phyloP scores from a whole-genome alignment of 2,329 filamentous ascomycete genomes.

The Colletotrichum horii region DNA sequence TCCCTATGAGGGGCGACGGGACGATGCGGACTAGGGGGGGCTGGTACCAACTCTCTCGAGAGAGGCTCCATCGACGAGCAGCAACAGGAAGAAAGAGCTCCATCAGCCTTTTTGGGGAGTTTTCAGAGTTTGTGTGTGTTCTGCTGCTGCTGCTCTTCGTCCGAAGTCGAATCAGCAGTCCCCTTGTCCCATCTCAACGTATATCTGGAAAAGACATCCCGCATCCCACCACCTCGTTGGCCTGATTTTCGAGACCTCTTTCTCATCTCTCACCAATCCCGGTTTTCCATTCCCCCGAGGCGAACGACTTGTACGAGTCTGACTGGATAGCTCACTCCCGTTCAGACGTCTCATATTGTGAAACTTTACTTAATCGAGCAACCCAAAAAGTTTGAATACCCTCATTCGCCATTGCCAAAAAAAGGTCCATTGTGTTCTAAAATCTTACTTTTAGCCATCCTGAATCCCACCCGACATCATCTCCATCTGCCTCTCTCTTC shows the following conservation, averaged over 20 bases:
- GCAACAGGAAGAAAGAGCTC: background rate
- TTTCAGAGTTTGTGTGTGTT: background rate
- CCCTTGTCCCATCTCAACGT: background rate
- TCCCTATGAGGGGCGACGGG: conserved; percentile 18
- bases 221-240: background rate
- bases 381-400: background rate
- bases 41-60: background rate
- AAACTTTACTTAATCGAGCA: background rate
- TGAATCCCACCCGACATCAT: background rate
- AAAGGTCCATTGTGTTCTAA: background rate
- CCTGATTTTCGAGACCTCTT: conserved; percentile 10
- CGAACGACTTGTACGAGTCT: background rate
- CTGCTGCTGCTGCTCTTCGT: background rate
- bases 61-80: background rate
- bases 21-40: conserved; percentile 13
- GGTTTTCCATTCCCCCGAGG: background rate
- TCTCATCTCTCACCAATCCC: background rate
- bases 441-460: conserved; percentile 1
- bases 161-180: conserved; percentile 1
- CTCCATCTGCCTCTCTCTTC: background rate
- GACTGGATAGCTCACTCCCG: background rate
- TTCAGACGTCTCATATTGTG: background rate
- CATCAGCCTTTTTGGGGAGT: background rate
- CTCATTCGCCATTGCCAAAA: background rate
- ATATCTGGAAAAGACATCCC: conserved; percentile 1